phyloP scores from a whole-genome alignment of 352 stramenopile genomes.

The Albugo candida region DNA sequence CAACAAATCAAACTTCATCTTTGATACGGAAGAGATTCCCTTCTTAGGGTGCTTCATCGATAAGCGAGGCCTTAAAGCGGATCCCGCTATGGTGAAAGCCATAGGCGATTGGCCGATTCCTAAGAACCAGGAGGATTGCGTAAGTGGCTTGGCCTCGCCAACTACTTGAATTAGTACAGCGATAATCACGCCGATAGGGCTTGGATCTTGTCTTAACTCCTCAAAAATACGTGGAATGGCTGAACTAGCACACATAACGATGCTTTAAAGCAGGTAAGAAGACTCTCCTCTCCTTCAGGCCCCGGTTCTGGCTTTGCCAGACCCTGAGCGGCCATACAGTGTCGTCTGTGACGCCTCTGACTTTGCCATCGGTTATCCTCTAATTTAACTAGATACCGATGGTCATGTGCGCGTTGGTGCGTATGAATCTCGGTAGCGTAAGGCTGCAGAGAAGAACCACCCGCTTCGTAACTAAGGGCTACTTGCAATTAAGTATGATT shows the following conservation, averaged over 20 bases:
- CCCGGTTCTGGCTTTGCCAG: too few species aligned
- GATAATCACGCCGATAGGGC: not conserved
- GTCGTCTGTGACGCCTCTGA: too few species aligned
- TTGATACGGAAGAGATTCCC: too few species aligned
- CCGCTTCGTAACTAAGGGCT: too few species aligned
- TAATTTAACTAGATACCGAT: constrained; percentile 1
- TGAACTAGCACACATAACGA: not conserved
- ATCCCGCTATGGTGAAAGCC: too few species aligned
- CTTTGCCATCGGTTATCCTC: constrained; percentile 4
- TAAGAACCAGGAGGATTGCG: not conserved
- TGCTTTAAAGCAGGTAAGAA: constrained; percentile 9
- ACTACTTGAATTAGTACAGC: constrained; percentile 2
- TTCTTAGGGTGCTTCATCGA: too few species aligned
- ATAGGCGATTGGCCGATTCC: not conserved
- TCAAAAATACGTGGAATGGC: constrained; percentile 5
- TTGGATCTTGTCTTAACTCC: constrained; percentile 1
- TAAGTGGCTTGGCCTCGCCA: constrained; percentile 8
- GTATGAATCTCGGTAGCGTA: constrained; percentile 12
- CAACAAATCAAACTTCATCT: not conserved
- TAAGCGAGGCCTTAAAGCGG: too few species aligned
- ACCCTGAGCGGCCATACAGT: too few species aligned
- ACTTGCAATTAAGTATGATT: too few species aligned
- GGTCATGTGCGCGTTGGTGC: constrained; percentile 7
- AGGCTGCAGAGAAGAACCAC: constrained; percentile 10
- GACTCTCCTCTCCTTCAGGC: not conserved